Base-by-base conservation (phyloP, 1,284 basidiomycete genomes). In the Puccinia brachypodii region DNA sequence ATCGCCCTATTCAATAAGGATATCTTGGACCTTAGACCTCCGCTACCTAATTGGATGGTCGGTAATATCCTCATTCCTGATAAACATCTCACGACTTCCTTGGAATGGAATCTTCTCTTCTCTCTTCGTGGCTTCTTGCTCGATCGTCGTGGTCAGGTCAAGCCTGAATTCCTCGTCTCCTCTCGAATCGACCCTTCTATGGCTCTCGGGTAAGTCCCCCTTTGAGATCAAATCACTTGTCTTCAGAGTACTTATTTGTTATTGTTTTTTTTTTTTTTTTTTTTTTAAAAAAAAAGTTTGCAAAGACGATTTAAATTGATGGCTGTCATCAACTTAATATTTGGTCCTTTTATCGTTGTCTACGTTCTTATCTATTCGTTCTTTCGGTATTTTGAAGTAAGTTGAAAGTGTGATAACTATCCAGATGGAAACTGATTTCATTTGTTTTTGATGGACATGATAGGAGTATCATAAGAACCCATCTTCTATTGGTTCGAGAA, bases 1-100 rank as follows among this genome's bases (percentile, higher is more conserved):
- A 97, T 98, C 82, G 96, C 96, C 0, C 88, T 99, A 19, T 98
- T 99, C 88, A 98, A 98, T 88, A 98, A 98, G 85, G 95, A 97
- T 84, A 87, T 98, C 3, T 89, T 99, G 66, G 93, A 99, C 87
- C 89, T 98, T 16, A 91, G 92, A 7, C 90, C 89, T 1, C 96
- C 96, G 0, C 84, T 95, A 25, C 94, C 94, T 0, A 86, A 85
- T 9, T 82, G 88, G 0, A 64, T 88, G 85, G 28, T 83, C 85
- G 38, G 68, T 83, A 33, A 81, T 84, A 6, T 76, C 83, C 3
- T 76, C 79, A 14, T 75, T 50, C 66, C 74, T 28, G 80, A 81
- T 22, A 40, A 58, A 19, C 78, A 81, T 38, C 71, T 99, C 71
- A 99, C 96, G 0, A 90, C 91, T 84, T 93, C 94, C 7, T 87